Base-by-base conservation (phyloP, 495 filamentous ascomycete species). In the Penicillium herquei region DNA sequence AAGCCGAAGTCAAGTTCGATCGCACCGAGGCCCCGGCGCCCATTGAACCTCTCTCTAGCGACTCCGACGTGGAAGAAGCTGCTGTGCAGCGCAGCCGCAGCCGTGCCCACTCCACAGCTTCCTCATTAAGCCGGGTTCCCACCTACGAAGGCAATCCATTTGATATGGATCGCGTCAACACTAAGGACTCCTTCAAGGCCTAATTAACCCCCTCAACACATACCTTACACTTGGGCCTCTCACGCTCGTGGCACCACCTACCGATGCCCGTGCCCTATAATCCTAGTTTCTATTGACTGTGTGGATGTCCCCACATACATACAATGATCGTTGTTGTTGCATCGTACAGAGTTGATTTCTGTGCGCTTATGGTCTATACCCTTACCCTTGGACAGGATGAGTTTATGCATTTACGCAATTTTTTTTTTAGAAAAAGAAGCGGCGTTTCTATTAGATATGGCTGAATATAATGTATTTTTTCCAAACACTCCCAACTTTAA, bases 141-240 rank as follows among this genome's bases (percentile, higher is more conserved):
- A 62, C 70, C 11, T 78, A 78, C 33, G 75, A 78, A 10, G 75
- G 69, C 17, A 77, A 76, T 50, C 74, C 75, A 1, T 78, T 74
- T 58, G 71, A 73, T 48, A 61, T 77, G 61, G 75, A 78, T 52
- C 73, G 73, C 30, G 74, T 78, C 50, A 66, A 78, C 62, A 77
- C 75, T 10, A 68, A 60, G 17, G 72, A 78, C 31, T 77, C 74
- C 11, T 75, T 77, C 62, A 74, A 73, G 32, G 5, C 49, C 17
- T 59, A 50, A 52, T 43, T 32, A 21, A 7, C 11, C 32, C 6
- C 17, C 35, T 51, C 9, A 14, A 43, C n/a, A 26, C 21, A 13
- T 14, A 37, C 12, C 9, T 16, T 32, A 39, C n/a, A 9, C 14
- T 12, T 40, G 32, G 3, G 30, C 6, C 33, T 13, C 13, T 39